Conservation (phyloP, 2,329 filamentous ascomycete genomes). For the Fusarium staphyleae region DNA sequence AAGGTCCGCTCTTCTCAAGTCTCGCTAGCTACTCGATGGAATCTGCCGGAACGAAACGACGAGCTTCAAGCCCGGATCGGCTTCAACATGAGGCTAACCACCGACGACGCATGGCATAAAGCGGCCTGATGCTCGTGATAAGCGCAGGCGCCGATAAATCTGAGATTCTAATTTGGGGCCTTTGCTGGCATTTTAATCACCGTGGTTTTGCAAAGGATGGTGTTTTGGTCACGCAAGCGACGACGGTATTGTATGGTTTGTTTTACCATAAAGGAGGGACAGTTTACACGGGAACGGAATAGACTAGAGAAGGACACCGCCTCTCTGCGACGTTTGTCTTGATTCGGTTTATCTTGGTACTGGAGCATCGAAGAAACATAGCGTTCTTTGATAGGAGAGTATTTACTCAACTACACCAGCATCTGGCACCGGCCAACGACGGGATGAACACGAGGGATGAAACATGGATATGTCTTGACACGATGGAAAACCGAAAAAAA, state of each 20-base stretch:
- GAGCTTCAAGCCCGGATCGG: constrained; percentile 56
- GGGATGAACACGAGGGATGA: constrained; percentile 25
- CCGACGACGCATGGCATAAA: constrained; percentile 47
- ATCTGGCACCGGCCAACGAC: constrained; percentile 27
- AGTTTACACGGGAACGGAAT: constrained; percentile 14
- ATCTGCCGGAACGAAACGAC: constrained; percentile 57
- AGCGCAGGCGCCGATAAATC: constrained; percentile 15
- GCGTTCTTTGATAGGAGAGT: constrained; percentile 13
- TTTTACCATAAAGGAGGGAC: constrained; percentile 18
- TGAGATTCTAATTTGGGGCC: constrained; percentile 25
- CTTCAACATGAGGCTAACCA: constrained; percentile 55
- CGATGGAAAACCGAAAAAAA: constrained; percentile 29
- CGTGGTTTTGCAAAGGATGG: constrained; percentile 14
- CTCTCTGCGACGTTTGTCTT: constrained; percentile 1
- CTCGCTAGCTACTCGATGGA: constrained; percentile 50
- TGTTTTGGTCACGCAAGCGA: constrained; percentile 11
- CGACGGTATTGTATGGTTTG: constrained; percentile 12
- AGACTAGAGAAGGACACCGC: not conserved
- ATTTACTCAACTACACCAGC: constrained; percentile 24
- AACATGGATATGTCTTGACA: constrained; percentile 30
- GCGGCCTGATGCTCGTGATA: not conserved
- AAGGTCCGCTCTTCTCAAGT: constrained; percentile 45
- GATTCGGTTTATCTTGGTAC: constrained; percentile 10
- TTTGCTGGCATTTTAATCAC: constrained; percentile 15
- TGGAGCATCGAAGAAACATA: constrained; percentile 3